Base-by-base conservation (phyloP, 1,284 basidiomycete species). In the Fomes fomentarius region DNA sequence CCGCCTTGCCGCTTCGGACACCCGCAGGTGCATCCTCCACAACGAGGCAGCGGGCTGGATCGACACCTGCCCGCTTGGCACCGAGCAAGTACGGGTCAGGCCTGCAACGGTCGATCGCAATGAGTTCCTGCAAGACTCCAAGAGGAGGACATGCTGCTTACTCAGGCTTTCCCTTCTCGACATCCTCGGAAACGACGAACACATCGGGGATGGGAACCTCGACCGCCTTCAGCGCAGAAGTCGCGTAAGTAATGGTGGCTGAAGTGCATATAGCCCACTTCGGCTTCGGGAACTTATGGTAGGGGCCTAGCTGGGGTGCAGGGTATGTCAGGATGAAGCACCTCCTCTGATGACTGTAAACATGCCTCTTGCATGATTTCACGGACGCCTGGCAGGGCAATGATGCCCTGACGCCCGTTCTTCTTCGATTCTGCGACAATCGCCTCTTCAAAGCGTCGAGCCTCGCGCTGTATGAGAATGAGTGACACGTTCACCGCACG, bases 11-110 rank as follows among this genome's bases (percentile, higher is more conserved):
- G 50, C 89, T 87, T 39, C 74, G 76, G 53, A 95, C 77, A 14
- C 93, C 94, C 7, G 82, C 82, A 1, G 93, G 93, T 1, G 94
- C 91, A 73, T 96, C 94, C 69, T 95, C 93, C 37, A 95, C 80
- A 10, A 95, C 93, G 48, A 95, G 76, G 83, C 88, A 92, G 34
- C 80, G 80, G 47, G 76, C 70, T 24, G 85, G 82, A 33, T 81
- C 76, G 11, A 85, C 81, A 1, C 82, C 78, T 65, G 82, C 84
- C 54, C 75, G 76, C 64, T 83, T 71, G 21, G 90, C 89, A 12
- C 88, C 90, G 28, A 87, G 76, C 47, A 91, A 73, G 74, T 94
- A 96, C 6, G 94, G 94, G 66, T 94, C 93, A 8, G 94, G 93
- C 72, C 91, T 79, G 37, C 69, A 66, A 41, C 74, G 56, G 56